phyloP scores from a whole-genome alignment of 179 eudicot species.

The Silene vulgaris region DNA sequence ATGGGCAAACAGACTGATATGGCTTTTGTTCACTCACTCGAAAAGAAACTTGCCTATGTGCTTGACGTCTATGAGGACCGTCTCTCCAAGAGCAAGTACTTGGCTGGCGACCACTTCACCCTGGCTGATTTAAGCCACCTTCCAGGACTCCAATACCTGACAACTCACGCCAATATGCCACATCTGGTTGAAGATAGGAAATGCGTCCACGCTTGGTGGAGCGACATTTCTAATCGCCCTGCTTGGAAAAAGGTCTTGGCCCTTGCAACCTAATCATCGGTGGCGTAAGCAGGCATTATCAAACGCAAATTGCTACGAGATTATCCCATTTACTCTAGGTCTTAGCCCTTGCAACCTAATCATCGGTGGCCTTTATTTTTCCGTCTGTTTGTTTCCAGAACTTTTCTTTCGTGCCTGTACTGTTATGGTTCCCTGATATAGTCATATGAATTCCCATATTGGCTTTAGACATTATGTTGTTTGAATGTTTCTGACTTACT shows the following conservation, averaged over 20 bases:
- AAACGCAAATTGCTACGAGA: too few species aligned
- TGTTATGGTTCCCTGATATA: too few species aligned
- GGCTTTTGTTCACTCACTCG: conserved; percentile 33
- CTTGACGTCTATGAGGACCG: conserved; percentile 63
- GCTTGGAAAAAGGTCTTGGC: conserved; percentile 62
- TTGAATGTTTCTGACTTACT: neutral
- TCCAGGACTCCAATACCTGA: conserved; percentile 43
- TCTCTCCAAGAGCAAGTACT: conserved; percentile 42
- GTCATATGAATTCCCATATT: too few species aligned
- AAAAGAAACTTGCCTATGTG: conserved; percentile 46
- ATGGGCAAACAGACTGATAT: conserved; percentile 30
- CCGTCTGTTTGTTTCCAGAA: too few species aligned
- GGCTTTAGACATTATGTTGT: neutral
- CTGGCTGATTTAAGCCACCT: conserved; percentile 68
- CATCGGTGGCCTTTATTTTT: too few species aligned
- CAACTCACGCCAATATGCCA: conserved; percentile 30
- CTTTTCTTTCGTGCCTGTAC: too few species aligned
- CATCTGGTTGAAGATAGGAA: conserved; percentile 22
- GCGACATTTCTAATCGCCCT: conserved; percentile 57
- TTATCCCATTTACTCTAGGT: too few species aligned
- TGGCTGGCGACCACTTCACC: conserved; percentile 57
- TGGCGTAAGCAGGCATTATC: neutral
- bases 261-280: neutral
- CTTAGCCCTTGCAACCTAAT: too few species aligned
- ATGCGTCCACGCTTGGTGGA: conserved; percentile 56